Conservation (phyloP, 331 rosid species). For the Dryas integrifolia region DNA sequence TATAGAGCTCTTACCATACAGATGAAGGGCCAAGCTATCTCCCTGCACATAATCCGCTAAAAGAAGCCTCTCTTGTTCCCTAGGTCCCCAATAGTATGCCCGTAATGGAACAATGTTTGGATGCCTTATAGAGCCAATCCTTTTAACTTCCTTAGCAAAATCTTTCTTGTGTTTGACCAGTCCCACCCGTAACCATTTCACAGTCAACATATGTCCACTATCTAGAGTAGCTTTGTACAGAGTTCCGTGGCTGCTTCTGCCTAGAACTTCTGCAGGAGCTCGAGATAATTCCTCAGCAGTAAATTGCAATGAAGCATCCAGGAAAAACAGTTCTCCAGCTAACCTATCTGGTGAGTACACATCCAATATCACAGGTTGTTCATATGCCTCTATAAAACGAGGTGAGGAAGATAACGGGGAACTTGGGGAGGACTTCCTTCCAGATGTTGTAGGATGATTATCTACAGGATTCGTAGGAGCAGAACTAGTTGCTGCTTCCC, state of each 20-base stretch:
- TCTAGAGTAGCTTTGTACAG: slow-evolving; percentile 92
- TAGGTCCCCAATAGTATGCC: slow-evolving; percentile 99
- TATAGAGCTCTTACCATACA: slow-evolving; percentile 65
- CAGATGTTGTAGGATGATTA: slow-evolving; percentile 64
- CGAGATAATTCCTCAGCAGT: slow-evolving; percentile 96
- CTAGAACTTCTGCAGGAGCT: slow-evolving; percentile 99
- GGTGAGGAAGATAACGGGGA: slow-evolving; percentile 89
- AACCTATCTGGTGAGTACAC: slow-evolving; percentile 93
- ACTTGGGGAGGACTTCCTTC: slow-evolving; percentile 74
- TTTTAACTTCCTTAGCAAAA: slow-evolving; percentile 90
- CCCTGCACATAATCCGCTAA: slow-evolving; percentile 81
- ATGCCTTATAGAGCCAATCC: slow-evolving; percentile 86
- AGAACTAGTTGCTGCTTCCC: slow-evolving; percentile 61
- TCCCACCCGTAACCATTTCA: slow-evolving; percentile 96
- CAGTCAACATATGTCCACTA: slow-evolving; percentile 88
- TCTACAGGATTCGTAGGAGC: slow-evolving; percentile 60
- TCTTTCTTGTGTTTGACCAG: slow-evolving; percentile 92
- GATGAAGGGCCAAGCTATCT: slow-evolving; percentile 92
- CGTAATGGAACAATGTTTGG: slow-evolving; percentile 73
- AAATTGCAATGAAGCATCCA: slow-evolving; percentile 76
- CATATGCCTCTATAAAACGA: slow-evolving; percentile 59
- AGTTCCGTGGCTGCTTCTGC: slow-evolving; percentile 98
- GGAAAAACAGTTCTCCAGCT: slow-evolving; percentile 86
- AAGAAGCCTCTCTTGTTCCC: slow-evolving; percentile 99
- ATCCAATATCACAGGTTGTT: slow-evolving; percentile 79